These are phyloP conservation scores for Coemansia sp. DNA, from an alignment of 192 early-diverging fungal species.

Conservation along the genomic window DNA sequence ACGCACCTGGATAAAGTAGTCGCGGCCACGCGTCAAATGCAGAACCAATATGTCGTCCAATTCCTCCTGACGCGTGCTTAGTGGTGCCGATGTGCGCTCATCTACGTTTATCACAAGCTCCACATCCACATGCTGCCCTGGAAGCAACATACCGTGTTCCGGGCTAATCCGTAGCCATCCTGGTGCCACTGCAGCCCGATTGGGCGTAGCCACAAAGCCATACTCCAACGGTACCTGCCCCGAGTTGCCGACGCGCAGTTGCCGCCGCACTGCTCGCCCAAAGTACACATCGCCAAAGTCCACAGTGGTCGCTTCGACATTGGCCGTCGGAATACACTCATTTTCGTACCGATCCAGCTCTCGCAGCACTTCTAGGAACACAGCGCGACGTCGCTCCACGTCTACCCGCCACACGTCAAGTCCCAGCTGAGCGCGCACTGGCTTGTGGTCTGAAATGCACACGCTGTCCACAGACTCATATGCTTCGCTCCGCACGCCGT, in stretches of 20 bases:
- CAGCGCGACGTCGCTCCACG: constrained; percentile 55
- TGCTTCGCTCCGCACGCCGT: constrained; percentile 20
- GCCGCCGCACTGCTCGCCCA: constrained; percentile 49
- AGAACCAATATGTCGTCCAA: constrained; percentile 65
- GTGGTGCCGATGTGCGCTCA: constrained; percentile 51
- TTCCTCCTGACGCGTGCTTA: constrained; percentile 54
- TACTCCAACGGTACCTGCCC: constrained; percentile 73
- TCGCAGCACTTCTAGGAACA: constrained; percentile 63
- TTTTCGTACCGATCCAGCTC: constrained; percentile 81
- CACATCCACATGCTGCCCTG: constrained; percentile 53
- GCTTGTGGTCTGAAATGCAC: constrained; percentile 79
- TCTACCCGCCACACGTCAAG: constrained; percentile 66
- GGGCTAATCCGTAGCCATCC: constrained; percentile 78
- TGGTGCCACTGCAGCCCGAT: constrained; percentile 57
- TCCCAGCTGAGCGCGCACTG: constrained; percentile 73
- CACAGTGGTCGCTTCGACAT: constrained; percentile 57
- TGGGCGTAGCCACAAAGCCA: constrained; percentile 70
- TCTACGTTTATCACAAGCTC: constrained; percentile 54
- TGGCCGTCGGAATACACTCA: constrained; percentile 70
- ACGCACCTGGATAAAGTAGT: constrained; percentile 77
- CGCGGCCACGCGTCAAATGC: constrained; percentile 75
- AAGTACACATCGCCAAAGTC: constrained; percentile 73
- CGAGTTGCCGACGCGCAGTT: constrained; percentile 68
- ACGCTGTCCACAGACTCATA: constrained; percentile 20
- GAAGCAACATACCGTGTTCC: constrained; percentile 66